These are phyloP conservation scores for Bacterosira constricta DNA, from an alignment of 108 stramenopile genomes.

Conservation along the genomic window DNA sequence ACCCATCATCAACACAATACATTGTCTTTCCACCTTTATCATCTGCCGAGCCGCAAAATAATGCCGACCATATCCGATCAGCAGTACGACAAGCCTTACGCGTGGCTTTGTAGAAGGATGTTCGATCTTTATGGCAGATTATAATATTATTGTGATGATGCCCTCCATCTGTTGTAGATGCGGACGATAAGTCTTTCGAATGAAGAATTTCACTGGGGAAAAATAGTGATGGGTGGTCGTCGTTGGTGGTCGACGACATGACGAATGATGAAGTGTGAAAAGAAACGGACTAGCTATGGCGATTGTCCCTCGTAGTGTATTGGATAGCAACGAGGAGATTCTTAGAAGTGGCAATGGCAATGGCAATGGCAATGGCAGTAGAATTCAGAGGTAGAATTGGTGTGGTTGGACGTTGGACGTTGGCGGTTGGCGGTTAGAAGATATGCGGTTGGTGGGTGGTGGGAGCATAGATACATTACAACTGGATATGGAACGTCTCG, in stretches of 20 bases:
- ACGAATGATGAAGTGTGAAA: too few relatives aligned
- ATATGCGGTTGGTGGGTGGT: too few relatives aligned
- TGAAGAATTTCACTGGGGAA: not conserved
- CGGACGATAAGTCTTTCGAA: not conserved
- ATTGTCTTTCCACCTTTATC: not conserved
- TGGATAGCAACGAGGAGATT: too few relatives aligned
- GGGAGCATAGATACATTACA: too few relatives aligned
- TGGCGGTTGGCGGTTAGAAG: too few relatives aligned
- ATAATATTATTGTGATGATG: not conserved
- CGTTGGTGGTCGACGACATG: not conserved
- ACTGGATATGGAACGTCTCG: too few relatives aligned
- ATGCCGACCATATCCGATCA: not conserved
- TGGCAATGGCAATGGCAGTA: too few relatives aligned
- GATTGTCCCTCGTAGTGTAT: too few relatives aligned
- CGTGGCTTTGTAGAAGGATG: not conserved
- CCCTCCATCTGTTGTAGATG: not conserved
- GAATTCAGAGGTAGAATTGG: too few relatives aligned
- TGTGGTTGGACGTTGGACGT: too few relatives aligned
- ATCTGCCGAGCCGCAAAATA: not conserved
- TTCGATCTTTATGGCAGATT: not conserved
- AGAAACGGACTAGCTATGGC: too few relatives aligned
- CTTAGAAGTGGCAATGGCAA: too few relatives aligned
- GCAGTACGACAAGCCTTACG: not conserved
- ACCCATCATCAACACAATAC: not conserved
- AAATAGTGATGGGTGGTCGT: not conserved